Conservation (phyloP, 1,284 basidiomycete genomes). For the Pascua sp. region DNA sequence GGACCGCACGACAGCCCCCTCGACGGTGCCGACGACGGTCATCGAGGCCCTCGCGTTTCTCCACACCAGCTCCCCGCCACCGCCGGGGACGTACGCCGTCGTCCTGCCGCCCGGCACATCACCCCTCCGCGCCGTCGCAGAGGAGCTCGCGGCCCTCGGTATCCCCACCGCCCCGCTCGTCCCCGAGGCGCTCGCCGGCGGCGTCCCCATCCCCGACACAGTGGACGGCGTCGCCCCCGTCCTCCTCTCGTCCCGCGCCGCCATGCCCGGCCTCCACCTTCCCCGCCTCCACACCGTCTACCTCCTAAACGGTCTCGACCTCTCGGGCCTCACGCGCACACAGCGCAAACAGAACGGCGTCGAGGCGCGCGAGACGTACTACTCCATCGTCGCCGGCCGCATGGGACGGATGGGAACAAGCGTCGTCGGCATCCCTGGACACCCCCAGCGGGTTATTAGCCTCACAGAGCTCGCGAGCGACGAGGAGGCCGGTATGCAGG, state of each 20-base stretch:
- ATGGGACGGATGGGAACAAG: conserved; percentile 29
- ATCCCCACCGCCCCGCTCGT: conserved; percentile 18
- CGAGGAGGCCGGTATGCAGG: conserved; percentile 23
- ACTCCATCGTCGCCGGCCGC: conserved; percentile 28
- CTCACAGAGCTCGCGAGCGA: conserved; percentile 20
- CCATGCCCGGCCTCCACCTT: conserved; percentile 32
- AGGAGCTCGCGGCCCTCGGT: conserved; percentile 20
- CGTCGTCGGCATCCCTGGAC: neutral
- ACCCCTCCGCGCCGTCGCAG: conserved; percentile 14
- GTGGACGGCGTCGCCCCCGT: conserved; percentile 9
- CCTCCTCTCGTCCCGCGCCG: conserved; percentile 22
- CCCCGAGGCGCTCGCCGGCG: conserved; percentile 23
- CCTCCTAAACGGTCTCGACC: conserved; percentile 32
- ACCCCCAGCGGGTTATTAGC: conserved; percentile 24
- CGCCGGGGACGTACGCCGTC: conserved; percentile 25
- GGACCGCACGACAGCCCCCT: neutral
- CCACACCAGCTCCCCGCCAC: conserved; percentile 25
- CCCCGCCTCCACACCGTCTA: conserved; percentile 30
- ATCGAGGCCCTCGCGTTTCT: conserved; percentile 31
- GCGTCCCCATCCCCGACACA: conserved; percentile 4
- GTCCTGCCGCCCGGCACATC: conserved; percentile 27
- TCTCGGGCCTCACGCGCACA: conserved; percentile 13
- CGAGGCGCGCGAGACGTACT: conserved; percentile 17
- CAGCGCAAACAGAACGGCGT: conserved; percentile 17
- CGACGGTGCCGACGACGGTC: conserved; percentile 2